A percentile compares a stretch with the other conserved stretches of the same genome.
These are phyloP conservation scores for Myxozyma sirexii DNA, from an alignment of 805 yeast genomes.

Conservation along the genomic window DNA sequence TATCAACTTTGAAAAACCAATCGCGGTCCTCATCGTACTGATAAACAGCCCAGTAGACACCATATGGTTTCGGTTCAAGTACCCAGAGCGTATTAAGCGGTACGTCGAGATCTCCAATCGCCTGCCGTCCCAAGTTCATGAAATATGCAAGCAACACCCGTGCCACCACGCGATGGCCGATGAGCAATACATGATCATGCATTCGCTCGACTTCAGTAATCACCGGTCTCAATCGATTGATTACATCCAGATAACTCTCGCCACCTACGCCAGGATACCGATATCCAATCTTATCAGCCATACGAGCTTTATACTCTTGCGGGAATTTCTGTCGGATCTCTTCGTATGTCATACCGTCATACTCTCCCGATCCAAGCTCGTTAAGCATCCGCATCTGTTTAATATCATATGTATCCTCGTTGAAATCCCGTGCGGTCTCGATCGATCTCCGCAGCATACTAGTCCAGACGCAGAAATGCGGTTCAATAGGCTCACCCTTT, in stretches of 20 bases:
- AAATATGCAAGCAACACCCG: conserved; percentile 86
- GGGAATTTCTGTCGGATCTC: conserved; percentile 77
- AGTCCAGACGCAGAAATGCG: conserved; percentile 88
- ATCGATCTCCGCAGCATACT: conserved; percentile 79
- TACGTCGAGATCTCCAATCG: conserved; percentile 87
- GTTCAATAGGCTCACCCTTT: conserved; percentile 56
- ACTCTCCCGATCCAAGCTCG: conserved; percentile 90
- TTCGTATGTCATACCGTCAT: conserved; percentile 89
- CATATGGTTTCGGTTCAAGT: conserved; percentile 91
- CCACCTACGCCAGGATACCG: conserved; percentile 98
- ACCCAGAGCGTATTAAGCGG: conserved; percentile 90
- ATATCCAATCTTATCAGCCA: conserved; percentile 76
- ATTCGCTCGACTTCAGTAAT: conserved; percentile 93
- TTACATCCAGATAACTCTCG: conserved; percentile 91
- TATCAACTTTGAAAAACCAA: conserved; percentile 71
- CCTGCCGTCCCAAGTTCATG: conserved; percentile 71
- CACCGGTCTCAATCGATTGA: conserved; percentile 83
- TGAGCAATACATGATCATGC: conserved; percentile 77
- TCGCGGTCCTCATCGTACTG: conserved; percentile 80
- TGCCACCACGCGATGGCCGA: conserved; percentile 90
- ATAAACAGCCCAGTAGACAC: conserved; percentile 89
- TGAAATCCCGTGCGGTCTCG: conserved; percentile 75
- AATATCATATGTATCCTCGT: conserved; percentile 71
- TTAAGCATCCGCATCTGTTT: conserved; percentile 92
- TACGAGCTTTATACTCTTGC: conserved; percentile 74